Conservation (phyloP, 1,284 basidiomycete species). For the Lentinus polychrous region DNA sequence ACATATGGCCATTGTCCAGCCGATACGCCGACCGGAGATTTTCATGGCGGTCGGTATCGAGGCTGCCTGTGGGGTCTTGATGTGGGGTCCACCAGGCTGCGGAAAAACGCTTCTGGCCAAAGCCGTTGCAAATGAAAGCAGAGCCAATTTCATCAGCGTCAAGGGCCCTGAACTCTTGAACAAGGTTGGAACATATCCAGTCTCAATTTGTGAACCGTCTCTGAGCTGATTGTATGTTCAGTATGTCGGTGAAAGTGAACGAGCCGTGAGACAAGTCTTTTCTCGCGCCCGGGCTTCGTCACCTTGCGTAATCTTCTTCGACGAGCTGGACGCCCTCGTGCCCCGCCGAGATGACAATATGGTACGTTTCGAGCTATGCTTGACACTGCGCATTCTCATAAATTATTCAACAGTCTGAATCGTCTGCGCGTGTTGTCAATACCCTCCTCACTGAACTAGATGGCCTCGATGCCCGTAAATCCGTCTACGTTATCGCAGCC, state of each 20-base stretch:
- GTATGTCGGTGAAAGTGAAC: slow-evolving; percentile 97
- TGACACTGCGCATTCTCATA: neutral
- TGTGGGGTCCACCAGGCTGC: slow-evolving; percentile 99
- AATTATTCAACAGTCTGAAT: slow-evolving; percentile 67
- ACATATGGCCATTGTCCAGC: slow-evolving; percentile 96
- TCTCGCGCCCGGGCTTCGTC: slow-evolving; percentile 81
- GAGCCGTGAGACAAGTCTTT: slow-evolving; percentile 92
- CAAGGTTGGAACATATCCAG: slow-evolving; percentile 52
- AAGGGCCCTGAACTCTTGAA: slow-evolving; percentile 96
- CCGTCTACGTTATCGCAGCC: slow-evolving; percentile 94
- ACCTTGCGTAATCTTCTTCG: slow-evolving; percentile 92
- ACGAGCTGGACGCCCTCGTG: slow-evolving; percentile 95
- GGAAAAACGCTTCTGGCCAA: slow-evolving; percentile 96
- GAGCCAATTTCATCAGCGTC: slow-evolving; percentile 95
- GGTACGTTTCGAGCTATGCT: slow-evolving; percentile 36
- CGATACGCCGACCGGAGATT: slow-evolving; percentile 84
- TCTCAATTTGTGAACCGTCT: neutral
- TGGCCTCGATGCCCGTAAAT: slow-evolving; percentile 84
- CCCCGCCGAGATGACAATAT: slow-evolving; percentile 89
- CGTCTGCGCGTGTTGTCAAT: slow-evolving; percentile 95
- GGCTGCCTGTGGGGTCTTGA: slow-evolving; percentile 83
- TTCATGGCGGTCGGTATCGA: slow-evolving; percentile 85
- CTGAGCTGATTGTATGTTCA: slow-evolving; percentile 25
- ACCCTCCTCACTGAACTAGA: slow-evolving; percentile 95
- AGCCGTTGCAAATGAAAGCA: slow-evolving; percentile 92